These are phyloP conservation scores for Melastoma candidum DNA, from an alignment of 441 rosid genomes.

Conservation along the genomic window DNA sequence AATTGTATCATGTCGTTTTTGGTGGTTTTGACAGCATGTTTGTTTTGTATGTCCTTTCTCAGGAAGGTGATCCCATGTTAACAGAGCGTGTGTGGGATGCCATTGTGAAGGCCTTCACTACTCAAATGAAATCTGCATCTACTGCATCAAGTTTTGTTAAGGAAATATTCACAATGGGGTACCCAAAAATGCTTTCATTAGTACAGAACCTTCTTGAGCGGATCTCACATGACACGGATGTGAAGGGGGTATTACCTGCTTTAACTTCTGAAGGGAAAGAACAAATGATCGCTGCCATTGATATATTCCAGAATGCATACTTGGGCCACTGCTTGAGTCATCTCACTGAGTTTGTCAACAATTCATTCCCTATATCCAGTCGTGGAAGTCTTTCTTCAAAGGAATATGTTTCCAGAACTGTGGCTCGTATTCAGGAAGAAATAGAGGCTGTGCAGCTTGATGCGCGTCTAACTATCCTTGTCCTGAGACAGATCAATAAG, in stretches of 20 bases:
- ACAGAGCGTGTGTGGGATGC: slow-evolving; percentile 98
- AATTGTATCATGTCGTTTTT: too few relatives aligned
- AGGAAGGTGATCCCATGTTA: slow-evolving; percentile 82
- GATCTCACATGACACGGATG: slow-evolving; percentile 69
- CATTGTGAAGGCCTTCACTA: slow-evolving; percentile 77
- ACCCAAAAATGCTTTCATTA: slow-evolving; percentile 84
- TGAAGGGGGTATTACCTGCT: slow-evolving; percentile 87
- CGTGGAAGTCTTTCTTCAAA: slow-evolving; percentile 93
- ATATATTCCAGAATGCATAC: slow-evolving; percentile 85
- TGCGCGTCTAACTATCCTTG: slow-evolving; percentile 83
- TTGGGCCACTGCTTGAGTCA: slow-evolving; percentile 67
- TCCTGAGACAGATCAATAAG: slow-evolving; percentile 79
- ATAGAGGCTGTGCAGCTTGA: slow-evolving; percentile 87
- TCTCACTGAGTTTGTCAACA: slow-evolving; percentile 81
- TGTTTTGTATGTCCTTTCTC: slow-evolving; percentile 9
- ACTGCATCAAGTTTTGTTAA: slow-evolving; percentile 97
- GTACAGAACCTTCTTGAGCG: slow-evolving; percentile 81
- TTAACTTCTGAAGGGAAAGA: slow-evolving; percentile 63
- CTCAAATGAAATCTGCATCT: slow-evolving; percentile 89
- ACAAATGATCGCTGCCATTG: slow-evolving; percentile 72
- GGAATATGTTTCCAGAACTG: slow-evolving; percentile 71
- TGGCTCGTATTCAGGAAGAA: slow-evolving; percentile 85
- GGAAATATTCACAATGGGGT: slow-evolving; percentile 83
- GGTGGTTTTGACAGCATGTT: too few relatives aligned
- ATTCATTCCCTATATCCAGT: slow-evolving; percentile 75